Evolutionary conservation across 169 alveolate species (phyloP), one percentile per base, ranked within the genome.

Genomic region (Theileria orientalis): DNA sequence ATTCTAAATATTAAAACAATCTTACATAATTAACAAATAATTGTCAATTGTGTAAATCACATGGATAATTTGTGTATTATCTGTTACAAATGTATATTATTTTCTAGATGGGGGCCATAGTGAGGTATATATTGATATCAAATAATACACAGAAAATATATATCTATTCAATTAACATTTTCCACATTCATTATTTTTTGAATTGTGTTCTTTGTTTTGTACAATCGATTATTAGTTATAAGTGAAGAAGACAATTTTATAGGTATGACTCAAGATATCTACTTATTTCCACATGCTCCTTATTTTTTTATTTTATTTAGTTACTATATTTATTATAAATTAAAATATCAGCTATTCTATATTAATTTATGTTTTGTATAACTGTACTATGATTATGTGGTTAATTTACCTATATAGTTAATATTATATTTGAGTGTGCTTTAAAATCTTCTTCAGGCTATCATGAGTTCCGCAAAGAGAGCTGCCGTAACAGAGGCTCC

Each of bases 401-500:
- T 30, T 27, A 56, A 56, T 56, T 56, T 29, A 49, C n/a, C n/a
- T n/a, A 49, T 49, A 27, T 49, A 49, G 2, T 49, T 1, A 21
- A 49, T 7, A 9, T 49, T 49, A 49, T 13, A 9, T 0, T 32
- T 56, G 32, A 23, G 14, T 30, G 42, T 16, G 21, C 14, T 27
- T 5, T 25, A 14, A 56, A 3, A 51, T 6, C 33, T 7, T 25
- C 23, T 68, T 40, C 41, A 68, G 76, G 76, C 21, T 25, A 68
- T 1, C 76, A 68, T 68, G 76, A 54, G 72, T 62, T 35, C 73
- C 25, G 44, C 76, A 49, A 68, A 68, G 74, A 68, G 73, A 30
- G 70, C 73, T 6, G 40, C 83, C 9, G 51, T 73, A 11, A 88
- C 87, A 56, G 90, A 84, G 70, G 80, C 63, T 32, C 72, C 69